Percentiles rank a stretch among this genome's conserved stretches.
Conservation (phyloP, 208 protist species). For the Trypanosoma lewisi region DNA sequence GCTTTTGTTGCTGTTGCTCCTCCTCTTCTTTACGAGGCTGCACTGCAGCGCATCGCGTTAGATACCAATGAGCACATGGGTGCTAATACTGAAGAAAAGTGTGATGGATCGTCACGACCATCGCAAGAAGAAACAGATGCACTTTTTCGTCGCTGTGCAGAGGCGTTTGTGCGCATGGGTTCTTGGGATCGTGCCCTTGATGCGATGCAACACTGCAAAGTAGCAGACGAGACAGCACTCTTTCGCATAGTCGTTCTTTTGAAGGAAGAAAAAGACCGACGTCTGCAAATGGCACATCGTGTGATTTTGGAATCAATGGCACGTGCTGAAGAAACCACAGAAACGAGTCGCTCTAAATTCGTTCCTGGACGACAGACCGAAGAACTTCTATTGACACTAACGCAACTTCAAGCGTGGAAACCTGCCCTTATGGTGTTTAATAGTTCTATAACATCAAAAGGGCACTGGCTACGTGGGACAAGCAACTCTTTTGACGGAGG, state of each 20-base stretch:
- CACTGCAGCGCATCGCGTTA: neutral
- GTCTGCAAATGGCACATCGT: conserved; percentile 11
- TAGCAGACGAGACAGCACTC: conserved; percentile 1
- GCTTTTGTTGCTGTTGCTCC: no score
- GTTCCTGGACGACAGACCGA: neutral
- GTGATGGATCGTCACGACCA: neutral
- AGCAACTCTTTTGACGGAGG: neutral
- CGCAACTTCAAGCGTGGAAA: conserved; percentile 19
- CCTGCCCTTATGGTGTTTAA: conserved; percentile 16
- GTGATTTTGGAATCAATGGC: conserved; percentile 1
- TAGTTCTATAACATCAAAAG: neutral
- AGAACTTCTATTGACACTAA: conserved; percentile 16
- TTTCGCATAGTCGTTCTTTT: conserved; percentile 13
- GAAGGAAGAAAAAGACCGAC: conserved; percentile 10
- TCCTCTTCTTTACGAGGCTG: conserved; percentile 10
- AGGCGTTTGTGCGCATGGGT: conserved; percentile 11
- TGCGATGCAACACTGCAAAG: conserved; percentile 15
- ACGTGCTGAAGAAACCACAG: neutral
- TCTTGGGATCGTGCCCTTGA: conserved; percentile 19
- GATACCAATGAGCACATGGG: neutral
- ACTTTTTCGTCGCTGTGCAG: conserved; percentile 14
- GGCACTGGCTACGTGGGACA: neutral
- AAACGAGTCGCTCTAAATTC: neutral
- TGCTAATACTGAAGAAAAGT: neutral
- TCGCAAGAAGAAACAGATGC: conserved; percentile 5